phyloP scores from a whole-genome alignment of 2,329 filamentous ascomycete species.

The Epichloe sp. region DNA sequence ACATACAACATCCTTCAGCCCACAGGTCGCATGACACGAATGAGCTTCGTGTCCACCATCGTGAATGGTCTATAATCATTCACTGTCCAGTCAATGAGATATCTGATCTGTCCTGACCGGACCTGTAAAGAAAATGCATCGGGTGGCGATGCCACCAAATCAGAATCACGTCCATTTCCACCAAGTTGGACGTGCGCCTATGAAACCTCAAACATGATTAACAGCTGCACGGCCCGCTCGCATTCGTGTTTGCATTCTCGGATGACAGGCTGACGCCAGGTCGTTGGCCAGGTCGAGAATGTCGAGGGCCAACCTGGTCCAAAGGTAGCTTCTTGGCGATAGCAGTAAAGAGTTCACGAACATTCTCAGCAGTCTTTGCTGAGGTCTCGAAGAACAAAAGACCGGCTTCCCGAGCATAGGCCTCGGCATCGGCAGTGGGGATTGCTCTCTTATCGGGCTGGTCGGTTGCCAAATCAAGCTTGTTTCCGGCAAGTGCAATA shows the following conservation, averaged over 20 bases:
- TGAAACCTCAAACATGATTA: slow-evolving; percentile 17
- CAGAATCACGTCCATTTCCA: slow-evolving; percentile 6
- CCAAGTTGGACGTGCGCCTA: neutral
- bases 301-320: slow-evolving; percentile 88
- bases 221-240: slow-evolving; percentile 42
- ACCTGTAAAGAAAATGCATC: slow-evolving; percentile 12
- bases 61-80: slow-evolving; percentile 14
- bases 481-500: slow-evolving; percentile 95
- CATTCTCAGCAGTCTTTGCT: slow-evolving; percentile 94
- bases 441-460: slow-evolving; percentile 95
- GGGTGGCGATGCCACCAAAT: slow-evolving; percentile 9
- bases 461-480: slow-evolving; percentile 88
- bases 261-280: slow-evolving; percentile 44
- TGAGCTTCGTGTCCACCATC: slow-evolving; percentile 9
- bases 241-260: slow-evolving; percentile 45
- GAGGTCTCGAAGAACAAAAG: slow-evolving; percentile 98
- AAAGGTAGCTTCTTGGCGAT: slow-evolving; percentile 97
- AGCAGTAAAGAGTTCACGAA: slow-evolving; percentile 87
- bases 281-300: slow-evolving; percentile 54
- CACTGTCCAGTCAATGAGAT: neutral
- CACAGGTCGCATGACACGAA: slow-evolving; percentile 13
- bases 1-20: slow-evolving; percentile 21
- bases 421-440: slow-evolving; percentile 75
- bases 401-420: slow-evolving; percentile 85
- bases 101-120: slow-evolving; percentile 10